A percentile compares a stretch with the other conserved stretches of the same genome.
phyloP scores from a whole-genome alignment of 805 yeast genomes.

The Metschnikowia kunwiensis region DNA sequence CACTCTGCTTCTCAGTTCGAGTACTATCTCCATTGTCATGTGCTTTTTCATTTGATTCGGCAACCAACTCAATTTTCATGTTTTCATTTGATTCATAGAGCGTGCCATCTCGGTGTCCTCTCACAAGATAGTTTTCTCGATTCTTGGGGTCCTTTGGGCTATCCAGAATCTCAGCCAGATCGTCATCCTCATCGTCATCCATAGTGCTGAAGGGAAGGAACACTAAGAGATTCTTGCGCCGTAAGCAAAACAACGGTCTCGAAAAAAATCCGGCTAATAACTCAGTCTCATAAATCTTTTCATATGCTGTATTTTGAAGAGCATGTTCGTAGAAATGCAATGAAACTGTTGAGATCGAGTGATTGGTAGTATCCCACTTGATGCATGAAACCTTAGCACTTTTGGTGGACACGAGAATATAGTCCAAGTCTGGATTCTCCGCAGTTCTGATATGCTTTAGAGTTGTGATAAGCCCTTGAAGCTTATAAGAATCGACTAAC shows the following conservation, averaged over 20 bases:
- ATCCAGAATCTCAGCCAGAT: background rate
- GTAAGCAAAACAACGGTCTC: constrained; percentile 51
- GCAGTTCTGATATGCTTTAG: constrained; percentile 49
- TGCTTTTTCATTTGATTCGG: background rate
- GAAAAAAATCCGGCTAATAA: constrained; percentile 60
- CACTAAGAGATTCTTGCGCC: constrained; percentile 66
- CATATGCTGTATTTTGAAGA: constrained; percentile 49
- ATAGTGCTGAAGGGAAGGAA: constrained; percentile 59
- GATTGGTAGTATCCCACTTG: constrained; percentile 58
- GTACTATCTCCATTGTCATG: no score
- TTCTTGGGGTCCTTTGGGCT: background rate
- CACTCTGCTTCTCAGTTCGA: no score
- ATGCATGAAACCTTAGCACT: constrained; percentile 76
- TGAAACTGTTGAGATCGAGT: constrained; percentile 65
- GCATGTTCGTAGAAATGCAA: constrained; percentile 83
- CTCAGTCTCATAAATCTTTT: constrained; percentile 38
- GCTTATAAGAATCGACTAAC: constrained; percentile 57
- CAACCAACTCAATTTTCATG: background rate
- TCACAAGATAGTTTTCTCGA: no score
- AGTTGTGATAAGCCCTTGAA: constrained; percentile 68
- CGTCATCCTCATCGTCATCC: constrained; percentile 29
- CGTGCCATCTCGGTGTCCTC: no score
- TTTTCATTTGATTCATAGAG: background rate
- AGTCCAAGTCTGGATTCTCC: constrained; percentile 51
- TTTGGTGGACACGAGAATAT: constrained; percentile 62